Evolutionary conservation across 352 stramenopile genomes (phyloP), one percentile per base, ranked within the genome.

Genomic region (Phytopythium cucurbitacearum): DNA sequence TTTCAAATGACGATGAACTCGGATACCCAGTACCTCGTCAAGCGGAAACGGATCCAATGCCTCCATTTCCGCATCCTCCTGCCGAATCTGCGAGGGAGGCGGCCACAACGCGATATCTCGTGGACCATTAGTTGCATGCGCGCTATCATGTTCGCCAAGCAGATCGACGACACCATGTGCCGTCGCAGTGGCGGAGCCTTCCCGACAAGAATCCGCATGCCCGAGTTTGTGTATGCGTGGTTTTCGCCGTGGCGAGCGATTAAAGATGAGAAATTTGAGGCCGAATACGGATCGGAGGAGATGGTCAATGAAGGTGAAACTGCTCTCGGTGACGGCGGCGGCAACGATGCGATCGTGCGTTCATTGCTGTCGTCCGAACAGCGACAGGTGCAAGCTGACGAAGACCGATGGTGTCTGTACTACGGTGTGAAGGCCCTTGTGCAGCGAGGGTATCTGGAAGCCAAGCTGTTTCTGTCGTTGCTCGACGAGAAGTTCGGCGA

Each of bases 191-290:
- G 59, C 0, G 71, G 79, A 0, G 41, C 67, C 3, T 74, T 87
- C 39, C 67, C 76, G 1, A 35, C 84, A 1, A 73, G 82, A 0
- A 70, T 94, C n/a, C 79, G 87, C 8, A 97, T 98, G 73, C 90
- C 92, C 2, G 89, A 98, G 64, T 97, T 96, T 61, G 86, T 96
- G 2, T 98, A 97, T 46, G 67, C 88, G 0, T 98, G 87, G 89
- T 98, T 97, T 56, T 73, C 86, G 12, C 91, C 87, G 0, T 89
- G 76, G 68, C 51, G 64, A 0, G 71, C 73, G 0, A 60, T 85
- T 10, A 68, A 90, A 46, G 80, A 86, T 2, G 75, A 85, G 38
- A 87, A 87, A 45, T 52, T 64, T 0, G 65, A 72, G 3, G 65
- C 76, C 12, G 73, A 77, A 13, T 65, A 67, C 5, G 46, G 43